Evolutionary conservation across 106 monocot genomes (phyloP).

Genomic region (Allium cepa): DNA sequence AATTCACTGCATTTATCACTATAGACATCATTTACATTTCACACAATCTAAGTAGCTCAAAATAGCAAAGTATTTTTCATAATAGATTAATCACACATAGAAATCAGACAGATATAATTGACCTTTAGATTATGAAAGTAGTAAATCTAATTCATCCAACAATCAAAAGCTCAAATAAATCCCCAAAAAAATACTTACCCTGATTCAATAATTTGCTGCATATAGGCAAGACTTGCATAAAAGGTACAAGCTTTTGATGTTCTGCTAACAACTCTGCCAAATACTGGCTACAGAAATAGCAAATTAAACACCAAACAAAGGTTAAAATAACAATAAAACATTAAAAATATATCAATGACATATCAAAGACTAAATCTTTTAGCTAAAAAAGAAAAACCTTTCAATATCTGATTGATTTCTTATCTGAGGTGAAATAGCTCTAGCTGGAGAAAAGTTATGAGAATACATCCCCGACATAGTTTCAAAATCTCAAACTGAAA

Average conservation of each 20-base stretch:
- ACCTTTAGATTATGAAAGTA: neutral
- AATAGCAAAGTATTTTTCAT: too few species aligned
- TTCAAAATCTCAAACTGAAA: neutral
- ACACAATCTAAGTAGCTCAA: too few species aligned
- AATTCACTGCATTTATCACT: too few species aligned
- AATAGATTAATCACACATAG: too few species aligned
- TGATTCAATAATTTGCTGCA: constrained; percentile 81
- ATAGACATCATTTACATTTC: too few species aligned
- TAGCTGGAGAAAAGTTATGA: constrained; percentile 84
- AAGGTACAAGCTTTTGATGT: constrained; percentile 94
- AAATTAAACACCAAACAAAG: constrained; percentile 5
- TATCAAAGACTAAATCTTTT: neutral
- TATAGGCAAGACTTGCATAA: constrained; percentile 92
- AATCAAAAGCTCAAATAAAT: neutral
- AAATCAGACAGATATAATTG: too few species aligned
- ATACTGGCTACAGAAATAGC: constrained; percentile 65
- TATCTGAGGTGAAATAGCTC: constrained; percentile 16
- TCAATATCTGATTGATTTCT: constrained; percentile 66
- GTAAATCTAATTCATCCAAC: neutral
- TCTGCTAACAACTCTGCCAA: constrained; percentile 86
- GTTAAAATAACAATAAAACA: constrained; percentile 12
- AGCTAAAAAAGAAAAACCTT: constrained; percentile 33
- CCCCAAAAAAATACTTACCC: constrained; percentile 40
- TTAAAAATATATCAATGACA: neutral
- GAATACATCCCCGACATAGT: constrained; percentile 81